Conservation (phyloP, 2,329 filamentous ascomycete genomes). For the Delphinella strobiligena region DNA sequence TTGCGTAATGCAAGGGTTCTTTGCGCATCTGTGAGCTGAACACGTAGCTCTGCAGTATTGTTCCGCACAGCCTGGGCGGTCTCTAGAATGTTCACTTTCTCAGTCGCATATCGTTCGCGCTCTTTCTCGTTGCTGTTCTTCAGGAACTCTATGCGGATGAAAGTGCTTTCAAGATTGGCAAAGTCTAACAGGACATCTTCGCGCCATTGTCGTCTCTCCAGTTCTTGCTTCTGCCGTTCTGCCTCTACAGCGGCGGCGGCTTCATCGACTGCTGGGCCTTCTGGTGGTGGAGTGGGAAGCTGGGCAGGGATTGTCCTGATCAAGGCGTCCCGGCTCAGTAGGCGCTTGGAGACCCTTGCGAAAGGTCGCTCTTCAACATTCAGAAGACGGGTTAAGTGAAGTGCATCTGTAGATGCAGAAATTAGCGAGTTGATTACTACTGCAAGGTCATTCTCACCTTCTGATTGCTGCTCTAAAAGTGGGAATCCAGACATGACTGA, state of each 20-base stretch:
- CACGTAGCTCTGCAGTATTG: conserved; percentile 58
- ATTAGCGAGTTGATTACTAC: too few species aligned
- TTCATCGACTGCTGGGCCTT: conserved; percentile 36
- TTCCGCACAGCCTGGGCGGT: conserved; percentile 68
- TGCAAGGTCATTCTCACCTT: conserved; percentile 37
- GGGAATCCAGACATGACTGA: conserved; percentile 22
- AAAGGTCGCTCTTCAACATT: conserved; percentile 89
- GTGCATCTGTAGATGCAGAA: conserved; percentile 48
- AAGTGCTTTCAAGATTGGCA: conserved; percentile 72
- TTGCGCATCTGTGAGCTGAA: conserved; percentile 66
- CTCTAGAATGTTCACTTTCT: conserved; percentile 66
- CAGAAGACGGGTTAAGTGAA: conserved; percentile 78
- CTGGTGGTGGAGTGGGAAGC: conserved; percentile 55
- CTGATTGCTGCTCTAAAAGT: conserved; percentile 61
- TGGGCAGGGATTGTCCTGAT: conserved; percentile 44
- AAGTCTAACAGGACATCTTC: conserved; percentile 84
- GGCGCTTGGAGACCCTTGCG: conserved; percentile 72
- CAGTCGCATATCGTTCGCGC: conserved; percentile 67
- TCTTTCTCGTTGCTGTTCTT: conserved; percentile 72
- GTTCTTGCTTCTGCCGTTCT: conserved; percentile 37
- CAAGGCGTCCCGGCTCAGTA: conserved; percentile 57
- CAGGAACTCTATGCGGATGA: conserved; percentile 79
- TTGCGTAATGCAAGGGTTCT: conserved; percentile 67
- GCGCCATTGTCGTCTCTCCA: conserved; percentile 55
- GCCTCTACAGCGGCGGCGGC: conserved; percentile 31